Evolutionary conservation across 2,329 filamentous ascomycete genomes (phyloP).

Genomic region (Neurospora sp.): DNA sequence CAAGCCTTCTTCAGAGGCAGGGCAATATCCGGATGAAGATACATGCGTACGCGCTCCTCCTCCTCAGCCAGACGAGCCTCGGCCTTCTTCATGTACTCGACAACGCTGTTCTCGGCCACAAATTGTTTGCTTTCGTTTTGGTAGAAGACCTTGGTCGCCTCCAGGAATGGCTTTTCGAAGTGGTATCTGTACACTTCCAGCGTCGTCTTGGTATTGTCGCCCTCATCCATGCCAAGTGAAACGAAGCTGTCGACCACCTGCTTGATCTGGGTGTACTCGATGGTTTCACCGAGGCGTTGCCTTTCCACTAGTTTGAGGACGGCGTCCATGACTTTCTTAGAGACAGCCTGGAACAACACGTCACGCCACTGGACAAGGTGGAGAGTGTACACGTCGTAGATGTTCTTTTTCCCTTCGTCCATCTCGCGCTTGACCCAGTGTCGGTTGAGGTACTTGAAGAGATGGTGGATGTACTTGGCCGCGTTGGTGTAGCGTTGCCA

Average conservation of each 20-base stretch:
- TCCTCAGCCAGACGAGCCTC: constrained; percentile 83
- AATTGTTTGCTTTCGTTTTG: constrained; percentile 88
- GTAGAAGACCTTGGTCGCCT: constrained; percentile 78
- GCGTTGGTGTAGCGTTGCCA: constrained; percentile 94
- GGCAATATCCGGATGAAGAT: constrained; percentile 84
- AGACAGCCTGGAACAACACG: constrained; percentile 77
- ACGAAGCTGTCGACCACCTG: constrained; percentile 95
- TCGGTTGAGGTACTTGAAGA: constrained; percentile 91
- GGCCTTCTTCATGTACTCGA: constrained; percentile 99
- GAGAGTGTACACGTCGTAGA: constrained; percentile 95
- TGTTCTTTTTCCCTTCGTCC: constrained; percentile 96
- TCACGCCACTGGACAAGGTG: constrained; percentile 93
- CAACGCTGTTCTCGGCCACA: constrained; percentile 90
- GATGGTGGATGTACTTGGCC: constrained; percentile 93
- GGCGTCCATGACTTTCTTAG: constrained; percentile 84
- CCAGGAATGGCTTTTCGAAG: constrained; percentile 88
- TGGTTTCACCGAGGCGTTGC: constrained; percentile 94
- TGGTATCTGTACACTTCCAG: constrained; percentile 88
- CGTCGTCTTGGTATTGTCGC: constrained; percentile 85
- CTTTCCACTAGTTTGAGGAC: constrained; percentile 94
- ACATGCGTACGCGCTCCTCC: constrained; percentile 85
- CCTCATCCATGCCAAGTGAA: constrained; percentile 86
- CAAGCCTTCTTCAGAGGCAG: constrained; percentile 75
- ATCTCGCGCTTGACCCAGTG: constrained; percentile 99
- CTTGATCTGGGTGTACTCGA: constrained; percentile 95